Conservation (phyloP, 1,139 yeast genomes). For the Yueomyces sp. region DNA sequence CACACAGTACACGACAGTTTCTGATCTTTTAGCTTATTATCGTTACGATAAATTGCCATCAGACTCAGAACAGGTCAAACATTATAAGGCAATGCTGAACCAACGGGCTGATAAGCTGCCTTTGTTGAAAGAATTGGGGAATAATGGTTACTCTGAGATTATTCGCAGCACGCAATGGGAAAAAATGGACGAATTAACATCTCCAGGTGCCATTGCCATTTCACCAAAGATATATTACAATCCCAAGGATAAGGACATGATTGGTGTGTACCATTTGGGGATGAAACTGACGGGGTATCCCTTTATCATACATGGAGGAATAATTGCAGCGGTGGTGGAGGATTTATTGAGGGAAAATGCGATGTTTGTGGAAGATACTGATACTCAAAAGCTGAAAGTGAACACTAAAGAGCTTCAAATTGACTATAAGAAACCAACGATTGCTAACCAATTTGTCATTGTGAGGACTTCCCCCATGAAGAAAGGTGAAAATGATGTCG, state of each 20-base stretch:
- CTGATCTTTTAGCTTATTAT: conserved; percentile 24
- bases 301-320: conserved; percentile 80
- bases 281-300: conserved; percentile 78
- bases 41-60: conserved; percentile 20
- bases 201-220: conserved; percentile 70
- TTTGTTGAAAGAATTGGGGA: conserved; percentile 25
- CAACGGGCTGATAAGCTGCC: conserved; percentile 39
- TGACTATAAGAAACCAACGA: conserved; percentile 56
- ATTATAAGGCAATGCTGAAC: conserved; percentile 29
- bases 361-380: conserved; percentile 17
- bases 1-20: conserved; percentile 23
- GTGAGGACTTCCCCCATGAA: conserved; percentile 38
- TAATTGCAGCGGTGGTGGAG: conserved; percentile 69
- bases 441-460: conserved; percentile 68
- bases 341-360: conserved; percentile 42
- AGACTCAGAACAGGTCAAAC: conserved; percentile 16
- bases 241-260: conserved; percentile 41
- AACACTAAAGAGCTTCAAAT: conserved; percentile 16
- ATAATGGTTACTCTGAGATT: conserved; percentile 26
- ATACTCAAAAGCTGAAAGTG: conserved; percentile 5
- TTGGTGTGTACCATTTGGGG: conserved; percentile 68
- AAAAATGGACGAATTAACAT: conserved; percentile 30
- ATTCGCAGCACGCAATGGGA: conserved; percentile 22
- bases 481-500: conserved; percentile 24
- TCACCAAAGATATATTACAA: conserved; percentile 64